Percentiles rank a stretch among this genome's conserved stretches.
These are phyloP conservation scores for Pseudogymnoascus sp. DNA, from an alignment of 2,329 filamentous ascomycete species.

Conservation along the genomic window DNA sequence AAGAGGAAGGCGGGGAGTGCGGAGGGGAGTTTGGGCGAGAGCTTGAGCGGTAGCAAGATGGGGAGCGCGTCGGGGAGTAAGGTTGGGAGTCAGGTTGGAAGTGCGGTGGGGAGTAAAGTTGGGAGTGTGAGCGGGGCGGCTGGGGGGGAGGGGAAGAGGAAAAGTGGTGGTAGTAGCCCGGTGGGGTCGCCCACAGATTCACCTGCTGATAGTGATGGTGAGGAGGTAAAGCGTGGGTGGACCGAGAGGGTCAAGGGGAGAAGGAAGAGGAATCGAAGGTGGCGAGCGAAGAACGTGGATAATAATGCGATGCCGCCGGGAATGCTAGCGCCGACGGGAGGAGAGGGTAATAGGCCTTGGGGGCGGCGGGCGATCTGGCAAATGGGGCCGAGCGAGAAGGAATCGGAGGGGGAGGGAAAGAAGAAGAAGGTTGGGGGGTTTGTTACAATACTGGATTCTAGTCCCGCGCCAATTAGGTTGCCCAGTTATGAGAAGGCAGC, in stretches of 20 bases:
- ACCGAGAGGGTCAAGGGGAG: neutral
- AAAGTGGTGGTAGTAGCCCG: neutral
- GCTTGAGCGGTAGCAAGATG: neutral
- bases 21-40: neutral
- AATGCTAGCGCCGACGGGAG: neutral
- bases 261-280: neutral
- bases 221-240: neutral
- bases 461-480: neutral
- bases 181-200: neutral
- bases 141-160: neutral
- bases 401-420: neutral
- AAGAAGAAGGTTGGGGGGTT: neutral
- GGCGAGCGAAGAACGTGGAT: neutral
- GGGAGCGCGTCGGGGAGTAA: neutral
- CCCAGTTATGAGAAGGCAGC: neutral
- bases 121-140: neutral
- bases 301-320: neutral
- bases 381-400: neutral
- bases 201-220: neutral
- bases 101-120: neutral
- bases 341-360: neutral
- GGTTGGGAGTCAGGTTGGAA: neutral
- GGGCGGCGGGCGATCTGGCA: neutral
- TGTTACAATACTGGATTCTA: neutral
- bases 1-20: neutral